phyloP scores from a whole-genome alignment of 1,284 basidiomycete species.

The Moesziomyces globuligerus region DNA sequence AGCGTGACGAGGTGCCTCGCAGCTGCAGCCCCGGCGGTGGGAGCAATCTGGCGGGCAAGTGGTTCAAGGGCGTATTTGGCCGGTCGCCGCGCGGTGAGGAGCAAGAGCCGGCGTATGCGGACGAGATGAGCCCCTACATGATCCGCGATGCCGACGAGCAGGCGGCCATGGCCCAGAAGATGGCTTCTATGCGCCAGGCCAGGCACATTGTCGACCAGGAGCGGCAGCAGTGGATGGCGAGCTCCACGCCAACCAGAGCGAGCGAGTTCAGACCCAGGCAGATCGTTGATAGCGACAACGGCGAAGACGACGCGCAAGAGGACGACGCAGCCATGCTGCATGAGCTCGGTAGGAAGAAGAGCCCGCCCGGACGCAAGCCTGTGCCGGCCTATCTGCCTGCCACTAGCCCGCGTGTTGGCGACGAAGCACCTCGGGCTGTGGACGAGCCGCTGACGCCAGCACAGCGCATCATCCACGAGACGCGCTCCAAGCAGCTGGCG shows the following conservation, averaged over 20 bases:
- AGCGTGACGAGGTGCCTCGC: conserved; percentile 11
- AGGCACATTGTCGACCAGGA: conserved; percentile 61
- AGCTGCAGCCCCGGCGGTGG: conserved; percentile 29
- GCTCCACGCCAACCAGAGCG: conserved; percentile 11
- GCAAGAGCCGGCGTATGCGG: conserved; percentile 23
- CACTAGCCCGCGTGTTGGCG: no score
- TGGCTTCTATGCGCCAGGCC: conserved; percentile 55
- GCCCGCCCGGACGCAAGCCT: conserved; percentile 54
- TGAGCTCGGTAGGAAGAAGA: conserved; percentile 34
- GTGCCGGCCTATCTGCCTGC: conserved; percentile 32
- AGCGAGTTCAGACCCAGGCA: conserved; percentile 22
- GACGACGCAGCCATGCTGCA: conserved; percentile 21
- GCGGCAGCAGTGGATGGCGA: conserved; percentile 38
- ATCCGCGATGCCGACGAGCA: conserved; percentile 49
- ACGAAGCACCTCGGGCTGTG: conserved; percentile 6
- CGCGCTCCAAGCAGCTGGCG: conserved; percentile 48
- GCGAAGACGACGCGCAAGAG: conserved; percentile 7
- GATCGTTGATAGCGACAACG: conserved; percentile 22
- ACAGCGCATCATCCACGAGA: conserved; percentile 60
- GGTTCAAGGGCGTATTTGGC: conserved; percentile 59
- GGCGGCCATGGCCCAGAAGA: conserved; percentile 49
- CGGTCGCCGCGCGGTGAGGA: conserved; percentile 42
- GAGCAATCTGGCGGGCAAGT: conserved; percentile 36
- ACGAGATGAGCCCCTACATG: conserved; percentile 5
- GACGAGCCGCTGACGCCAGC: conserved; percentile 54